Evolutionary conservation across 2,329 filamentous ascomycete genomes (phyloP).

Genomic region (Alternaria longipes): DNA sequence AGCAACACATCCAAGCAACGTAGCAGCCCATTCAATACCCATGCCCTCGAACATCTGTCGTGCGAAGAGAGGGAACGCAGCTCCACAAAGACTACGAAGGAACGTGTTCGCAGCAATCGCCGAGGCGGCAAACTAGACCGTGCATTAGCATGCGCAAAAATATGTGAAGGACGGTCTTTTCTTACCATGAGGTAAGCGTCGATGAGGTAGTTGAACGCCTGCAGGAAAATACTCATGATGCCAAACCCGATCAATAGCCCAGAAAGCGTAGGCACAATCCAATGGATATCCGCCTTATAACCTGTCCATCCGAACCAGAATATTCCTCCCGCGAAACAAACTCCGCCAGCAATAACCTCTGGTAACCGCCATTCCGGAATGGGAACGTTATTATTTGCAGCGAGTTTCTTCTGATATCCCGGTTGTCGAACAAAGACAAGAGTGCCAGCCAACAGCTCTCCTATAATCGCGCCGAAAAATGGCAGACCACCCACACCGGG

Average conservation of each 20-base stretch:
- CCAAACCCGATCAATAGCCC: conserved; percentile 67
- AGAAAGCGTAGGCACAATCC: too few relatives aligned
- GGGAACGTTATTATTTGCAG: conserved; percentile 59
- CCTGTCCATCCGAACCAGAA: too few relatives aligned
- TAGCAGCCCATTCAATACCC: conserved; percentile 59
- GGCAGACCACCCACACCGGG: conserved; percentile 77
- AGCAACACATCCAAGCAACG: conserved; percentile 57
- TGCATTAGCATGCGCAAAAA: conserved; percentile 18
- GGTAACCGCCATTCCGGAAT: conserved; percentile 67
- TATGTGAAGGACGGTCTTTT: neutral
- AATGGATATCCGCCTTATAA: too few relatives aligned
- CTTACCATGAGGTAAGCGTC: conserved; percentile 65
- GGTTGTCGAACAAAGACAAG: conserved; percentile 72
- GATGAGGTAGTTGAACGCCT: conserved; percentile 68
- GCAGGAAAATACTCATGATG: conserved; percentile 66
- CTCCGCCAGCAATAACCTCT: conserved; percentile 63
- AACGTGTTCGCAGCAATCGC: conserved; percentile 67
- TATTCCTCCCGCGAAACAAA: conserved; percentile 45
- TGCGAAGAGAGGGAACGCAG: conserved; percentile 64
- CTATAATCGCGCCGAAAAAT: conserved; percentile 85
- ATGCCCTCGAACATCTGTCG: conserved; percentile 65
- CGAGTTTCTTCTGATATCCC: conserved; percentile 67
- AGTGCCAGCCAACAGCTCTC: conserved; percentile 73
- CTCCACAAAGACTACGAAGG: conserved; percentile 60
- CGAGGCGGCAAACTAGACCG: conserved; percentile 58